phyloP scores from a whole-genome alignment of 2,329 filamentous ascomycete genomes.

The Fonsecaea erecta region DNA sequence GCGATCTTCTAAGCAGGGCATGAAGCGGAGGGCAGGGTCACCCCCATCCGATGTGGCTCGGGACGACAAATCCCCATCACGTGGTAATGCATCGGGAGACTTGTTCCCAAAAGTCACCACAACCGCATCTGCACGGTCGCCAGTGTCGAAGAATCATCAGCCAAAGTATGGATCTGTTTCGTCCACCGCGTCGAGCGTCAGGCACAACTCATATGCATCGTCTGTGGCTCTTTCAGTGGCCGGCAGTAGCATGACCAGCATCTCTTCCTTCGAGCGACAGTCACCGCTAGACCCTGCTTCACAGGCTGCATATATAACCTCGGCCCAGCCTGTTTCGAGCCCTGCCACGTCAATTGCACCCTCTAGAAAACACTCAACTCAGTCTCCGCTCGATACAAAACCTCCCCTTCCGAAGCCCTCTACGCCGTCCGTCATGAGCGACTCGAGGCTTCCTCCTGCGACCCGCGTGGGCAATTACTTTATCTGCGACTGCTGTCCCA shows the following conservation, averaged over 20 bases:
- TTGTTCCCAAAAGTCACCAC: constrained; percentile 21
- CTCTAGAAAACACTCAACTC: constrained; percentile 31
- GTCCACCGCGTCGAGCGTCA: constrained; percentile 66
- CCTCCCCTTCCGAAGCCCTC: constrained; percentile 54
- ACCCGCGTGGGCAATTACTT: constrained; percentile 62
- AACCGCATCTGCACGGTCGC: constrained; percentile 51
- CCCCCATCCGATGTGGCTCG: constrained; percentile 60
- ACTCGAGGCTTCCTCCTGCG: constrained; percentile 42
- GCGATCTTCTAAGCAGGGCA: constrained; percentile 55
- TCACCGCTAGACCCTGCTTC: constrained; percentile 64
- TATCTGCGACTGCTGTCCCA: constrained; percentile 93
- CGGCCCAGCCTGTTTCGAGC: constrained; percentile 47
- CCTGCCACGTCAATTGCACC: constrained; percentile 45
- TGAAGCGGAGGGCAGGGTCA: constrained; percentile 68
- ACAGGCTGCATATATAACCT: constrained; percentile 57
- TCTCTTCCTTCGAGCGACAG: constrained; percentile 64
- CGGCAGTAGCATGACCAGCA: constrained; percentile 68
- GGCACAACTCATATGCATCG: constrained; percentile 67
- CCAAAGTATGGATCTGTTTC: constrained; percentile 66
- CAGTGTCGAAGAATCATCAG: constrained; percentile 57
- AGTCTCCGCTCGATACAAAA: constrained; percentile 42
- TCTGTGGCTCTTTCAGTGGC: constrained; percentile 62
- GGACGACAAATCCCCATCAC: constrained; percentile 43
- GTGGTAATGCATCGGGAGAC: constrained; percentile 34
- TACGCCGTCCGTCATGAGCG: constrained; percentile 43